Conservation (phyloP, 1,284 basidiomycete species). For the Irpex lacteus region DNA sequence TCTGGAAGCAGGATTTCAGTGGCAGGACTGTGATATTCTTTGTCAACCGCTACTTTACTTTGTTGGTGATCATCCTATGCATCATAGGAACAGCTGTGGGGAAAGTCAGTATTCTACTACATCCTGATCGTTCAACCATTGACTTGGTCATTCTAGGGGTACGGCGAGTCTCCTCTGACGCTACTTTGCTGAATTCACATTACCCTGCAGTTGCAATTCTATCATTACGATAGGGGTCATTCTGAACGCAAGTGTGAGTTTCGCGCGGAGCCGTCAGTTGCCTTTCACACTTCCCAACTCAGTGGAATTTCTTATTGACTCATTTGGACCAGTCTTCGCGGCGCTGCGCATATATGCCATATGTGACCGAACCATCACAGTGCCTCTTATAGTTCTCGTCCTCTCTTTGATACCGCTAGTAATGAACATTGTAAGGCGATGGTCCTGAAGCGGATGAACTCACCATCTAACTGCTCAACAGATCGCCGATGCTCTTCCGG, state of each 20-base stretch:
- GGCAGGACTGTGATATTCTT: constrained; percentile 17
- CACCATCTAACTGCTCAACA: no score
- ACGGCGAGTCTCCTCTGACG: neutral
- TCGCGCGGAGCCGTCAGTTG: neutral
- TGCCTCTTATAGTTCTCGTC: neutral
- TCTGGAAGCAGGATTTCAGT: constrained; percentile 16
- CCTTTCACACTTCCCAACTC: neutral
- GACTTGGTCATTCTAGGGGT: neutral
- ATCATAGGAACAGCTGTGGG: no score
- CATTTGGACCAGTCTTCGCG: neutral
- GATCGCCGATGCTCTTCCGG: no score
- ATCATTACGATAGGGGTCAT: neutral
- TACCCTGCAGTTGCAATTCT: neutral
- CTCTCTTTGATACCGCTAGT: neutral
- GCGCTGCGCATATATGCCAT: neutral
- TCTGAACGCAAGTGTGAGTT: neutral
- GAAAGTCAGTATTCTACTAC: no score
- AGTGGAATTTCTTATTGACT: neutral
- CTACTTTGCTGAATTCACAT: neutral
- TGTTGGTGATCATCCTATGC: neutral
- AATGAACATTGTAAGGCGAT: neutral
- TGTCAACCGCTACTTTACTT: constrained; percentile 14
- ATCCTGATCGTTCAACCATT: no score
- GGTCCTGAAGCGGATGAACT: no score
- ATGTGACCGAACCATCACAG: neutral